Percentiles rank a stretch among this genome's conserved stretches.
Conservation (phyloP, 2,329 filamentous ascomycete species). For the Fusarium caatingaense region DNA sequence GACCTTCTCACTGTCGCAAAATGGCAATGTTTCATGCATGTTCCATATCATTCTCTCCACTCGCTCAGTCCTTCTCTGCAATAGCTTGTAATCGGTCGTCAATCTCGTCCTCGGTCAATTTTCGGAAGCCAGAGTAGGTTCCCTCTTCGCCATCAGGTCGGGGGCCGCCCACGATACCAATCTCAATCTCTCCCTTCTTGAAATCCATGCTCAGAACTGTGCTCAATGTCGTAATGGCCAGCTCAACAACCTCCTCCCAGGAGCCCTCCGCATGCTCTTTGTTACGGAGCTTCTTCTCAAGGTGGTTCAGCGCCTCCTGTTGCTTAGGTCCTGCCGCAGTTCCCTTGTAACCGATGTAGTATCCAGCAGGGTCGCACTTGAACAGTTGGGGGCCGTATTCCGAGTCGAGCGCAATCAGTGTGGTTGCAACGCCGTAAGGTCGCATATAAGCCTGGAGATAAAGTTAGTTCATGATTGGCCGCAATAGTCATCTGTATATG, state of each 20-base stretch:
- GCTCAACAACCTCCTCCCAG: constrained; percentile 98
- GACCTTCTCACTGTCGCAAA: constrained; percentile 19
- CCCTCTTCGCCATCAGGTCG: constrained; percentile 85
- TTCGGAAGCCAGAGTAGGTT: constrained; percentile 82
- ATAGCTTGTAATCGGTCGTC: constrained; percentile 98
- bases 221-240: constrained; percentile 94
- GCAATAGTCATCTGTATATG: constrained; percentile 23
- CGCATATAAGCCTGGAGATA: constrained; percentile 86
- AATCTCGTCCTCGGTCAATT: constrained; percentile 96
- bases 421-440: constrained; percentile 94
- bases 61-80: constrained; percentile 91
- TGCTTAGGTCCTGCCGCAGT: constrained; percentile 98
- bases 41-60: constrained; percentile 34
- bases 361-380: constrained; percentile 98
- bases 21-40: constrained; percentile 23
- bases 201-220: constrained; percentile 98
- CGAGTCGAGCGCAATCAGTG: constrained; percentile 91
- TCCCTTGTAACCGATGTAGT: constrained; percentile 98
- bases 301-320: constrained; percentile 96
- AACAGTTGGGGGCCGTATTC: constrained; percentile 94
- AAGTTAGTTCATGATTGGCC: constrained; percentile 43
- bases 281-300: constrained; percentile 99
- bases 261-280: constrained; percentile 91
- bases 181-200: constrained; percentile 99
- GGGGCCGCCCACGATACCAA: constrained; percentile 95